These are phyloP conservation scores for Davidsoniella virescens DNA, from an alignment of 2,329 filamentous ascomycete species.

Conservation along the genomic window DNA sequence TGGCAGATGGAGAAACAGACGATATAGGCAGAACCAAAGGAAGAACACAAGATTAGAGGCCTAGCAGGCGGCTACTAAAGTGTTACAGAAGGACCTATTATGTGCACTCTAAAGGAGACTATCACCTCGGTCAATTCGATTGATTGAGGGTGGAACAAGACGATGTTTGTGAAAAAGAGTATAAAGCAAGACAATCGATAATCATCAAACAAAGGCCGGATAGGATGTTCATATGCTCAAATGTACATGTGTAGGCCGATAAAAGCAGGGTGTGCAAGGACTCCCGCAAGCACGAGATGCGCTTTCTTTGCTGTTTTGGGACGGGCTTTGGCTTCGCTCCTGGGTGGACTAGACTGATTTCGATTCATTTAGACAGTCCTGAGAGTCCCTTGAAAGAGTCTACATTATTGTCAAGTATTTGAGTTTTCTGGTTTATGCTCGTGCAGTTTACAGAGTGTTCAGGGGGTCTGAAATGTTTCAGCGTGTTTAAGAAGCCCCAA, in stretches of 20 bases:
- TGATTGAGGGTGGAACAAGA: not conserved
- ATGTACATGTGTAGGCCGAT: not conserved
- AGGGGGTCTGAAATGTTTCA: no score
- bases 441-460: no score
- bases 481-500: no score
- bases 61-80: not conserved
- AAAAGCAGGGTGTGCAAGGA: slow-evolving; percentile 5
- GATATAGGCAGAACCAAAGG: not conserved
- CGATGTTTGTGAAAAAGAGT: not conserved
- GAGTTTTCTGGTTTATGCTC: no score
- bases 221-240: not conserved
- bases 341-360: not conserved
- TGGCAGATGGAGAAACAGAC: not conserved
- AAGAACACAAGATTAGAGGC: not conserved
- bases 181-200: not conserved
- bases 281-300: slow-evolving; percentile 10
- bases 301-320: slow-evolving; percentile 11
- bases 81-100: no score
- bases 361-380: no score
- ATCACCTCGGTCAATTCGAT: no score
- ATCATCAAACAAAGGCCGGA: not conserved
- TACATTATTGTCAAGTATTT: no score
- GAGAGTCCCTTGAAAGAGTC: no score
- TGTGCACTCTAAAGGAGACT: no score
- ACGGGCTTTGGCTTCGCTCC: not conserved